These are phyloP conservation scores for Diaporthe eres DNA, from an alignment of 2,329 filamentous ascomycete species.

Conservation along the genomic window DNA sequence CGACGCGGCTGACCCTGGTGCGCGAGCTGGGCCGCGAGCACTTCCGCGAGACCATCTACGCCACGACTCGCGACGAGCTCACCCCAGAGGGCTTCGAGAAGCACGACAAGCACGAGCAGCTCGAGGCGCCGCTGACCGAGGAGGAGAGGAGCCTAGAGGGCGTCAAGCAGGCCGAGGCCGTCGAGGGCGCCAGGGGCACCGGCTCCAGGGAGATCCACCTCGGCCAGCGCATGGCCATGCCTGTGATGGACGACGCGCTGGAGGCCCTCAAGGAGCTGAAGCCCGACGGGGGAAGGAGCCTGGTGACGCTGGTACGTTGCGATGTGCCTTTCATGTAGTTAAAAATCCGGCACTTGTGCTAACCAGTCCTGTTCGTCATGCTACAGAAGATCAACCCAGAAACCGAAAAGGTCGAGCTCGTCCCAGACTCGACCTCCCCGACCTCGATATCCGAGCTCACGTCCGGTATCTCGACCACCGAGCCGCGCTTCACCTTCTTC, in stretches of 20 bases:
- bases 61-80: slow-evolving; percentile 78
- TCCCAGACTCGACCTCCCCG: slow-evolving; percentile 64
- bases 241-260: slow-evolving; percentile 74
- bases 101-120: slow-evolving; percentile 76
- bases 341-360: not conserved
- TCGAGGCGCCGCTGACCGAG: slow-evolving; percentile 81
- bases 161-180: slow-evolving; percentile 95
- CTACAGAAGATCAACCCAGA: slow-evolving; percentile 78
- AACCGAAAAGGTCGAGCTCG: slow-evolving; percentile 78
- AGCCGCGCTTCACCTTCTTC: slow-evolving; percentile 86
- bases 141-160: slow-evolving; percentile 97
- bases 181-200: slow-evolving; percentile 77
- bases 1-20: slow-evolving; percentile 80
- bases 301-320: slow-evolving; percentile 76
- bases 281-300: slow-evolving; percentile 61
- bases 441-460: slow-evolving; percentile 72
- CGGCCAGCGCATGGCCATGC: slow-evolving; percentile 70
- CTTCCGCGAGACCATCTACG: slow-evolving; percentile 83
- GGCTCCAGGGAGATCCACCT: slow-evolving; percentile 70
- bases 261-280: slow-evolving; percentile 73
- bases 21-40: slow-evolving; percentile 84
- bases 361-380: slow-evolving; percentile 28
- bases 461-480: slow-evolving; percentile 72
- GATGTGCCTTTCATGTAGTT: no score
- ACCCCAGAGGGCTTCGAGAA: slow-evolving; percentile 78